Base-by-base conservation (phyloP, 2,329 filamentous ascomycete genomes). In the Apiospora marii region DNA sequence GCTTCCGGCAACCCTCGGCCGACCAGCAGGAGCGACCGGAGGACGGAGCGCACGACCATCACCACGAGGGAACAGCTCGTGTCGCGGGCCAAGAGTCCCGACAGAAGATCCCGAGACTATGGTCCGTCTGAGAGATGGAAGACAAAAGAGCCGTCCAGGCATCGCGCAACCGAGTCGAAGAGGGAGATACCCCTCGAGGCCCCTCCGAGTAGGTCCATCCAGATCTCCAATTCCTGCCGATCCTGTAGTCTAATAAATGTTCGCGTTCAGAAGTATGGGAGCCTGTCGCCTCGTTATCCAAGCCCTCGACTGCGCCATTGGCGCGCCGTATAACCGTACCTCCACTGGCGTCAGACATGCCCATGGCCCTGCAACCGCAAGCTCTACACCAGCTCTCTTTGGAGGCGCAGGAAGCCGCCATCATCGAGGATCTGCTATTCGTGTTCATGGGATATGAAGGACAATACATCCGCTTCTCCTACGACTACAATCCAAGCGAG, bases 401-500 rank as follows among this genome's bases (percentile, higher is more conserved):
- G 41, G 93, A 97, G 75, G 89, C 90, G 2, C 96, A 99, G 82
- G 96, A 99, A 83, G 90, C 91, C 34, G 93, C 91, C 12, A 92
- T 99, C 67, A 87, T 98, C 61, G 95, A 98, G 77, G 96, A 99
- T 78, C 84, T 99, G 22, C 84, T 98, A 48, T 98, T 96, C 80
- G 95, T 97, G 6, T 97, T 98, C 78, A 98, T 99, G 95, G 96
- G 96, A 34, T 98, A 95, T 75, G 96, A 99, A 83, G 96, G 96
- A n/a, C 95, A 98, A 81, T 98, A 98, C 80, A 93, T 99, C 74
- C 93, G 94, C 71, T 98, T 94, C 80, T 89, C 89, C 73, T 93
- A 94, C 76, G 89, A 90, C 12, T 98, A 97, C 81, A 92, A 98
- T 77, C 94, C 95, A 0, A 85, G 88, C 3, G 91, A 94, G 70